Evolutionary conservation across 257 asterid species (phyloP), one percentile per base, ranked within the genome.

Genomic region (Lantana camara): DNA sequence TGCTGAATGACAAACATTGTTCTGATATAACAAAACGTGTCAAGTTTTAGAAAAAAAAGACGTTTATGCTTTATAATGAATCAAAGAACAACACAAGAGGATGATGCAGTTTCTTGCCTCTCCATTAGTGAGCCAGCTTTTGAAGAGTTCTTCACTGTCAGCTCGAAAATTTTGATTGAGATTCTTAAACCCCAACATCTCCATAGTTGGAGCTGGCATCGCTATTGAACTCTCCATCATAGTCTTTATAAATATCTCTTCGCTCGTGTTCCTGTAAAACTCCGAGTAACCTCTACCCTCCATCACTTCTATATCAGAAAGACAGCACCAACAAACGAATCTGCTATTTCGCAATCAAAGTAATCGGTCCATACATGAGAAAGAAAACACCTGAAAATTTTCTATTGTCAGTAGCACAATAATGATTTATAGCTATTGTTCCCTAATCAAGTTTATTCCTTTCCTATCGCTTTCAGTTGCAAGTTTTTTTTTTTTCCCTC

Each of bases 101-200:
- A 46, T 23, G 29, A 53, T 21, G 20, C 2, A 20, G 56, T 7
- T 60, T 64, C 95, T 82, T 85, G 87, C 97, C 96, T 90, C 96
- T 68, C 86, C 92, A 70, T 68, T 79, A 1, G 77, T 75, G 76
- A 89, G 96, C 96, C 96, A 89, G 77, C 81, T 89, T 73, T 84
- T 89, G 76, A 87, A 90, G 60, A 90, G 90, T 66, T 90, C 97
- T 61, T 85, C 97, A 21, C 92, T 87, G 34, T 90, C 91, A 0
- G 88, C 73, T 46, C 96, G 78, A 69, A 79, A 75, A 47, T 40
- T 78, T 7, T 90, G 91, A 19, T 85, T 65, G 16, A 78, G 70
- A 67, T 85, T 87, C 89, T 78, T 90, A 21, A 87, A 83, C 7
- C 97, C 96, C 79, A 90, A 40, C 96, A 79, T 85, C 80, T 90